Evolutionary conservation across 1,284 basidiomycete species (phyloP).

Genomic region (Meira nashicola): DNA sequence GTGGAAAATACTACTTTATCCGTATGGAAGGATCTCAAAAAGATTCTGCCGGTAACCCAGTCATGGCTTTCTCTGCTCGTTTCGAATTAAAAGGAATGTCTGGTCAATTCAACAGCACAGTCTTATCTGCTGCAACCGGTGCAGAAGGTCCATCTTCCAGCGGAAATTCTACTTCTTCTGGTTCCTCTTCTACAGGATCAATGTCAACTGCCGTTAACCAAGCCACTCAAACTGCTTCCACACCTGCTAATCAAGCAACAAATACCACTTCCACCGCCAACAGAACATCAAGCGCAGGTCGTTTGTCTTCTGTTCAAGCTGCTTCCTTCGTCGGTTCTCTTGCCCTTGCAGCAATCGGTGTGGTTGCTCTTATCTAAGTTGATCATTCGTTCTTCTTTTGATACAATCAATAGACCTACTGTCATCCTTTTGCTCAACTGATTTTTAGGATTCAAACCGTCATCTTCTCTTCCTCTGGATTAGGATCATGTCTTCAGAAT

Average conservation of each 20-base stretch:
- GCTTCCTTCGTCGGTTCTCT: slow-evolving; percentile 1
- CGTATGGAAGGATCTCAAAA: slow-evolving; percentile 39
- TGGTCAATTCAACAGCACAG: slow-evolving; percentile 39
- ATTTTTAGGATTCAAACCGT: neutral
- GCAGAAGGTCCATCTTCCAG: slow-evolving; percentile 8
- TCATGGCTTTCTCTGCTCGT: slow-evolving; percentile 44
- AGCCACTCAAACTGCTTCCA: neutral
- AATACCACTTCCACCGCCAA: neutral
- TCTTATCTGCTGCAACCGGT: slow-evolving; percentile 16
- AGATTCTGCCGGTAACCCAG: slow-evolving; percentile 22
- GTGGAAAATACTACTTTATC: slow-evolving; percentile 43
- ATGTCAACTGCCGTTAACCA: neutral
- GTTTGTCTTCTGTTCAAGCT: neutral
- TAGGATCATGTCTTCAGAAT: neutral
- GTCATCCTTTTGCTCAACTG: neutral
- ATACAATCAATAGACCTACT: neutral
- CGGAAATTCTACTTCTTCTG: slow-evolving; percentile 13
- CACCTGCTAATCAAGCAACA: neutral
- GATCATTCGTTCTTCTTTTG: neutral
- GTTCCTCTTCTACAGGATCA: neutral
- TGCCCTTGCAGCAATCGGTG: slow-evolving; percentile 9
- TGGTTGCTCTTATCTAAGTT: slow-evolving; percentile 10
- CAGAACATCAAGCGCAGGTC: neutral
- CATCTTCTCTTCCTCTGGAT: neutral
- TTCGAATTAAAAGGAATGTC: slow-evolving; percentile 35